phyloP scores from a whole-genome alignment of 2,329 filamentous ascomycete genomes.

The Aspergillus sp. region DNA sequence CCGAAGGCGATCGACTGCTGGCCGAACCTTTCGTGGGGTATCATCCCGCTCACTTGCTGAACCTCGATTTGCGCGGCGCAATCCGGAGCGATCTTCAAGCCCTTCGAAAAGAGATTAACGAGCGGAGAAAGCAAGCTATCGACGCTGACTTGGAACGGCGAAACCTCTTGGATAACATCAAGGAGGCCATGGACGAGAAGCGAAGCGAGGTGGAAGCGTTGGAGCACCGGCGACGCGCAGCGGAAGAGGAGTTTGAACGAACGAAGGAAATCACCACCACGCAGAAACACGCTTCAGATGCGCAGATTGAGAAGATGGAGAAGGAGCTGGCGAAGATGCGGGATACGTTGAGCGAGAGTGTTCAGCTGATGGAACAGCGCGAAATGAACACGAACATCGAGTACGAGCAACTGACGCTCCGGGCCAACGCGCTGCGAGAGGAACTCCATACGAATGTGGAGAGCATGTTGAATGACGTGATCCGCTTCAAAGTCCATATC shows the following conservation, averaged over 20 bases:
- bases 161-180: conserved; percentile 88
- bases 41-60: conserved; percentile 82
- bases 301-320: conserved; percentile 98
- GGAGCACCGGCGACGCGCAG: conserved; percentile 81
- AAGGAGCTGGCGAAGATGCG: conserved; percentile 96
- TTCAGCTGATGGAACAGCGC: conserved; percentile 88
- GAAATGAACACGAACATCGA: conserved; percentile 98
- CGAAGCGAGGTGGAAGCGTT: conserved; percentile 87
- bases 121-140: conserved; percentile 75
- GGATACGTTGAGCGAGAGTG: conserved; percentile 75
- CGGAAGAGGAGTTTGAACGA: conserved; percentile 91
- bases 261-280: conserved; percentile 84
- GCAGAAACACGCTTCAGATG: conserved; percentile 83
- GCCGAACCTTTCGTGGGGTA: conserved; percentile 82
- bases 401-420: conserved; percentile 87
- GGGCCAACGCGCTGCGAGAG: conserved; percentile 81
- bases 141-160: conserved; percentile 94
- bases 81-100: conserved; percentile 75
- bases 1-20: conserved; percentile 72
- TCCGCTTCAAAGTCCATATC: conserved; percentile 97
- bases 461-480: conserved; percentile 92
- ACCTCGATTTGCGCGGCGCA: conserved; percentile 79
- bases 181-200: conserved; percentile 96
- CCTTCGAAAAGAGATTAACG: conserved; percentile 87
- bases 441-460: conserved; percentile 97